phyloP scores from a whole-genome alignment of 176 grass and related monocot genomes.

The Juncus effusus region DNA sequence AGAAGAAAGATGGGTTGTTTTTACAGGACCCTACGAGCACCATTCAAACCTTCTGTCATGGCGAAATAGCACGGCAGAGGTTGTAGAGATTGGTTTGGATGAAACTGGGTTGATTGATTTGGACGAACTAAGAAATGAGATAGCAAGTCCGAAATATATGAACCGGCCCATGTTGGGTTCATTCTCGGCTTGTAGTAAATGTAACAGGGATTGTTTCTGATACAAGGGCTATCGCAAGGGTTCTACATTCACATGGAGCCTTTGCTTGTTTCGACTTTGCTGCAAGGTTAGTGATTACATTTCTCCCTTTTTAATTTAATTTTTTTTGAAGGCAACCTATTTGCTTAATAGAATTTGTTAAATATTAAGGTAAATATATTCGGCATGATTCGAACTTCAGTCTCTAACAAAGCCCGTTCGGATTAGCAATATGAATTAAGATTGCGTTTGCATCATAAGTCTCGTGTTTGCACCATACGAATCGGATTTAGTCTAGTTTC shows the following conservation, averaged over 20 bases:
- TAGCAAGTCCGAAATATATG: slow-evolving; percentile 26
- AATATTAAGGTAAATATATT: not conserved
- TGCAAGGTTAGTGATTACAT: slow-evolving; percentile 36
- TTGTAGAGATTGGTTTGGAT: slow-evolving; percentile 61
- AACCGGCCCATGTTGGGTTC: slow-evolving; percentile 63
- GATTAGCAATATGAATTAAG: too few species aligned
- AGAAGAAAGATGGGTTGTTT: slow-evolving; percentile 77
- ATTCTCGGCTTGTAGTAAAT: slow-evolving; percentile 88
- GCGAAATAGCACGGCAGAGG: slow-evolving; percentile 62
- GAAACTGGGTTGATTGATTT: slow-evolving; percentile 43
- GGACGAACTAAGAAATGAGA: slow-evolving; percentile 28
- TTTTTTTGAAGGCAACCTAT: not conserved
- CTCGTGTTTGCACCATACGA: too few species aligned
- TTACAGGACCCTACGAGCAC: slow-evolving; percentile 75
- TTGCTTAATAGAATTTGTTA: not conserved
- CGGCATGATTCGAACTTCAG: not conserved
- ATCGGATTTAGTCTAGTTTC: too few species aligned
- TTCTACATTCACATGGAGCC: slow-evolving; percentile 67
- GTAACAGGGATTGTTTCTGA: slow-evolving; percentile 62
- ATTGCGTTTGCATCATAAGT: too few species aligned
- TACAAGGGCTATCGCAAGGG: slow-evolving; percentile 43
- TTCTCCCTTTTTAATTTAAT: not conserved
- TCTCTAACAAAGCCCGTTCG: too few species aligned
- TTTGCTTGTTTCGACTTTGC: slow-evolving; percentile 92
- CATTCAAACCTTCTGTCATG: slow-evolving; percentile 89